These are phyloP conservation scores for Dictyostelium capitatum DNA, from an alignment of 78 protist genomes.

Conservation along the genomic window DNA sequence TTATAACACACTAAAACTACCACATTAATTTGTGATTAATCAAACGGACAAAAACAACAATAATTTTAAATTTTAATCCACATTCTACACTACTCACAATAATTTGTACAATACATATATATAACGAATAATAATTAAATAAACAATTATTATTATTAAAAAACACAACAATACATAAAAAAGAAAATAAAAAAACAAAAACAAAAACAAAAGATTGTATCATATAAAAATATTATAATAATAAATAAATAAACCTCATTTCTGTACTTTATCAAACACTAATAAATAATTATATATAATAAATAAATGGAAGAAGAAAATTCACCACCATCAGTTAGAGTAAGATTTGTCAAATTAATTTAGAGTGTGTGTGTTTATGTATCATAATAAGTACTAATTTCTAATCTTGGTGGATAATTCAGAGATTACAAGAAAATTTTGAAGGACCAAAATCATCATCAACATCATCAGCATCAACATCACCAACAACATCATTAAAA, in stretches of 20 bases:
- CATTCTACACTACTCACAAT: no score
- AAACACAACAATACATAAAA: no score
- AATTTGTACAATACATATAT: no score
- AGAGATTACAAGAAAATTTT: constrained; percentile 30
- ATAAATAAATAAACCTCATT: not conserved
- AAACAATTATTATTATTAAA: no score
- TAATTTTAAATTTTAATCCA: no score
- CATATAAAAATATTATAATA: not conserved
- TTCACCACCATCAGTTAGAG: constrained; percentile 51
- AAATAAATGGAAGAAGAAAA: constrained; percentile 16
- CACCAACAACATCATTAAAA: not conserved
- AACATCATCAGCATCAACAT: not conserved
- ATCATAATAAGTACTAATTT: no score
- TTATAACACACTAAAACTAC: no score
- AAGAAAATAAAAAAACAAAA: not conserved
- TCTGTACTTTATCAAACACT: not conserved
- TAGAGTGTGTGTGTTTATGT: no score
- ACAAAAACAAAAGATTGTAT: not conserved
- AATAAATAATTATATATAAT: not conserved
- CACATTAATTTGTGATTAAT: no score
- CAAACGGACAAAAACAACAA: no score
- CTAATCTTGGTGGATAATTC: no score
- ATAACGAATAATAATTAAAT: no score
- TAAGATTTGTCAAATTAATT: not conserved
- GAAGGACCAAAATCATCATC: constrained; percentile 33